Percentiles rank a stretch among this genome's conserved stretches.
Evolutionary conservation across 306 rosid genomes (phyloP).

Genomic region (Vicia faba): DNA sequence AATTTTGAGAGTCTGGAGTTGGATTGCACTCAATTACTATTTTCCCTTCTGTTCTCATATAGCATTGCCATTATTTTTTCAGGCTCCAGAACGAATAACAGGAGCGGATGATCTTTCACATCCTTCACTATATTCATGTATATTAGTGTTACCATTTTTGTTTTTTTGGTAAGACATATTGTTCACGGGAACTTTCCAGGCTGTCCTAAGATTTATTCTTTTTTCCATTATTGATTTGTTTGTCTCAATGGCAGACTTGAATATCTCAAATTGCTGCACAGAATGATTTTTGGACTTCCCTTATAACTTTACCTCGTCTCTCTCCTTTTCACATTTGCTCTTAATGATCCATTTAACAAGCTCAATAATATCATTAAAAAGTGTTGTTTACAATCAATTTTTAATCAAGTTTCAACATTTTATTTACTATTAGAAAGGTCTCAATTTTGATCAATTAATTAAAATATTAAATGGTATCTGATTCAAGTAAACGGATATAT

Average conservation of each 20-base stretch:
- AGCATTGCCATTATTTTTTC: slow-evolving; percentile 27
- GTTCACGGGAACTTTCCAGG: not conserved
- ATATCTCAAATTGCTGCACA: not conserved
- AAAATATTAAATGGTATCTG: too few species aligned
- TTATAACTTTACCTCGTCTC: not conserved
- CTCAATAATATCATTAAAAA: too few species aligned
- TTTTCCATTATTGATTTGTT: not conserved
- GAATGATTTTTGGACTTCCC: not conserved
- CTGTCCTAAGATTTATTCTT: not conserved
- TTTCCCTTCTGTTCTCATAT: slow-evolving; percentile 26
- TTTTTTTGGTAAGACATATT: not conserved
- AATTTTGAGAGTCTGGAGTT: slow-evolving; percentile 37
- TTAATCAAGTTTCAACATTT: too few species aligned
- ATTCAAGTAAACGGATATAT: too few species aligned
- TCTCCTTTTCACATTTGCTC: not conserved
- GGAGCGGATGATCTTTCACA: slow-evolving; percentile 25
- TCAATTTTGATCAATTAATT: too few species aligned
- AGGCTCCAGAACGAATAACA: slow-evolving; percentile 42
- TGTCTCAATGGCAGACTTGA: not conserved
- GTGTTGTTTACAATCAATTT: too few species aligned
- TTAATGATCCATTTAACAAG: too few species aligned
- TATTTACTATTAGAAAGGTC: too few species aligned
- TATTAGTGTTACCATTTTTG: not conserved
- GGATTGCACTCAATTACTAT: slow-evolving; percentile 37
- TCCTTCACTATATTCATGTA: slow-evolving; percentile 7